phyloP scores from a whole-genome alignment of 257 asterid species.

The Misopates orontium region DNA sequence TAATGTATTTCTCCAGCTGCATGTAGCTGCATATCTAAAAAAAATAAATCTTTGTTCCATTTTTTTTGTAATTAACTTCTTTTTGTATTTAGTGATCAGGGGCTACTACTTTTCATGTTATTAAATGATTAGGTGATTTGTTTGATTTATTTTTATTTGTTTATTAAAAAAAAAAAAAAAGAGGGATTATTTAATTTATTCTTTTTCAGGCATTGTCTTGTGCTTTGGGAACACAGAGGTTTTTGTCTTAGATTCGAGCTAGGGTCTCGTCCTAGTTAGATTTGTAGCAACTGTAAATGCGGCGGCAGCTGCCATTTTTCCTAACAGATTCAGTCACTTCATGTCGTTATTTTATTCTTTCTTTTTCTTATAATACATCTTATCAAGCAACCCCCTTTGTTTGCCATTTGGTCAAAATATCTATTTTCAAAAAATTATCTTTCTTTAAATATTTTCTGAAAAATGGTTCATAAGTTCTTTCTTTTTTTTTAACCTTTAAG shows the following conservation, averaged over 20 bases:
- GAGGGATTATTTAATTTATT: conserved; percentile 4
- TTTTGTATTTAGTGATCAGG: background rate
- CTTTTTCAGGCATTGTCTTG: conserved; percentile 42
- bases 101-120: background rate
- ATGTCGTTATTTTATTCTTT: conserved; percentile 32
- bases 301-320: conserved; percentile 30
- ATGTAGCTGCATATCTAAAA: background rate
- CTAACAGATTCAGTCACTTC: conserved; percentile 70
- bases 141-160: too few relatives aligned
- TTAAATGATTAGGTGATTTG: conserved; percentile 41
- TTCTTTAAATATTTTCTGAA: background rate
- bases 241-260: conserved; percentile 23
- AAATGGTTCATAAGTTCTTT: too few relatives aligned
- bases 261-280: too few relatives aligned
- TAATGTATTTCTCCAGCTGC: background rate
- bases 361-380: conserved; percentile 31
- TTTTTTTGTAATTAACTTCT: background rate
- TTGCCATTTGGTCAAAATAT: conserved; percentile 21
- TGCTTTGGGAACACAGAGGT: conserved; percentile 45
- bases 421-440: background rate
- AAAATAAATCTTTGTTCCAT: too few relatives aligned
- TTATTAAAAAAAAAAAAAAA: too few relatives aligned
- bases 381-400: conserved; percentile 14
- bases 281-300: conserved; percentile 28
- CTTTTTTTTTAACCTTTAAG: too few relatives aligned